phyloP scores from a whole-genome alignment of 169 alveolate genomes.

The Cystoisospora suis region DNA sequence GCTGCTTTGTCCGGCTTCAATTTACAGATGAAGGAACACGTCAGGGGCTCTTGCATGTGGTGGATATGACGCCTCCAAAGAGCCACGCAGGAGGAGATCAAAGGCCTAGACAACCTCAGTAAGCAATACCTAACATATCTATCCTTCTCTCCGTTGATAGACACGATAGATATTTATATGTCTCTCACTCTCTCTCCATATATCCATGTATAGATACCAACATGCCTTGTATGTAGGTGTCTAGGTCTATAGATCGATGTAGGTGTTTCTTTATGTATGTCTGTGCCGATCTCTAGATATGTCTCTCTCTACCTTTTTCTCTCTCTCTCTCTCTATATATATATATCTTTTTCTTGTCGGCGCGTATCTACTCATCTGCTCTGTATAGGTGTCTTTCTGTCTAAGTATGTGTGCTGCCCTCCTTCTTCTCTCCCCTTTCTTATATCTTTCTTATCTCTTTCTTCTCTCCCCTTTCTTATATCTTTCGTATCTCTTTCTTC shows the following conservation, averaged over 20 bases:
- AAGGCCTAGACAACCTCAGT: slow-evolving; percentile 37
- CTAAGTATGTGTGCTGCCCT: not conserved
- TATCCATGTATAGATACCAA: too few species aligned
- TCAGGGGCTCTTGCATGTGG: slow-evolving; percentile 81
- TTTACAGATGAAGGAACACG: slow-evolving; percentile 72
- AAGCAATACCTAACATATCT: too few species aligned
- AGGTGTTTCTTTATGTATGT: not conserved
- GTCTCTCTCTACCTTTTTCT: too few species aligned
- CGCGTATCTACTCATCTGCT: too few species aligned
- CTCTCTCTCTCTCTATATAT: too few species aligned
- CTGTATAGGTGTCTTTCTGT: too few species aligned
- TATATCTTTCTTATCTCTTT: not conserved
- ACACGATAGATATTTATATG: not conserved
- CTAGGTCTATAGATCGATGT: not conserved
- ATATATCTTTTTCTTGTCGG: too few species aligned
- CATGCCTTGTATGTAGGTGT: not conserved
- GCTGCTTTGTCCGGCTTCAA: slow-evolving; percentile 77
- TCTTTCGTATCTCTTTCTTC: too few species aligned
- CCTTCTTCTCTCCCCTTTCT: not conserved
- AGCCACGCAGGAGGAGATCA: slow-evolving; percentile 56
- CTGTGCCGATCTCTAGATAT: too few species aligned
- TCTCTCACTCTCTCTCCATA: not conserved
- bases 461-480: not conserved
- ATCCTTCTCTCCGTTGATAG: too few species aligned
- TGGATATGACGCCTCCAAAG: too few species aligned